A percentile compares a stretch with the other conserved stretches of the same genome.
Conservation (phyloP, 73 alveolate genomes). For the Tetrahymena elliotti region DNA sequence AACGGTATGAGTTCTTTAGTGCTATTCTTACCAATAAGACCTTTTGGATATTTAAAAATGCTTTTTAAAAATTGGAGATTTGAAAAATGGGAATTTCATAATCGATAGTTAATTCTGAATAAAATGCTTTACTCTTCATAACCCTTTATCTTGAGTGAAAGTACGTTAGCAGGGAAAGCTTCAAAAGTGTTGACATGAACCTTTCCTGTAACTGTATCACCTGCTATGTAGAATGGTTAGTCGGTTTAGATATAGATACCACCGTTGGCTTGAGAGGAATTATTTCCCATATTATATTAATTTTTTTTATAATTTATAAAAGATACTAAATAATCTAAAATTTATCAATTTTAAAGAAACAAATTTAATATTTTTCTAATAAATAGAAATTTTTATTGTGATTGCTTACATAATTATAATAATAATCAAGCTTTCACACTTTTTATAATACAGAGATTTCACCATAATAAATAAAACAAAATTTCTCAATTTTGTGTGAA, state of each 20-base stretch:
- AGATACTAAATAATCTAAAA: background rate
- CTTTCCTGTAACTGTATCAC: constrained; percentile 3
- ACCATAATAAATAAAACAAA: background rate
- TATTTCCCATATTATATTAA: background rate
- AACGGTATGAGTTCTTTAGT: background rate
- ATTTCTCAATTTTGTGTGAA: background rate
- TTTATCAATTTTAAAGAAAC: no score
- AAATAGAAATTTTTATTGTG: background rate
- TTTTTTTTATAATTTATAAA: background rate
- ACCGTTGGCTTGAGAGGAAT: background rate
- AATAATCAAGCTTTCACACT: no score
- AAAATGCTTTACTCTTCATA: background rate
- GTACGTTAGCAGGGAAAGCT: background rate
- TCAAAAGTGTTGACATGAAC: background rate
- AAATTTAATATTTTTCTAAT: no score
- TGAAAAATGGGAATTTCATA: no score
- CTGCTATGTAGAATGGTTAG: background rate
- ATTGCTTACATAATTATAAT: no score
- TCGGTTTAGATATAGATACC: background rate
- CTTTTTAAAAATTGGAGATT: no score
- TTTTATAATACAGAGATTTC: background rate
- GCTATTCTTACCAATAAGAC: background rate
- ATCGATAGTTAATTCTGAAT: background rate
- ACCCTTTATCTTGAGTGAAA: background rate
- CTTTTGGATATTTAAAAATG: background rate